Conservation (phyloP, 2,329 filamentous ascomycete genomes). For the Cladosporium sphaerospermum region DNA sequence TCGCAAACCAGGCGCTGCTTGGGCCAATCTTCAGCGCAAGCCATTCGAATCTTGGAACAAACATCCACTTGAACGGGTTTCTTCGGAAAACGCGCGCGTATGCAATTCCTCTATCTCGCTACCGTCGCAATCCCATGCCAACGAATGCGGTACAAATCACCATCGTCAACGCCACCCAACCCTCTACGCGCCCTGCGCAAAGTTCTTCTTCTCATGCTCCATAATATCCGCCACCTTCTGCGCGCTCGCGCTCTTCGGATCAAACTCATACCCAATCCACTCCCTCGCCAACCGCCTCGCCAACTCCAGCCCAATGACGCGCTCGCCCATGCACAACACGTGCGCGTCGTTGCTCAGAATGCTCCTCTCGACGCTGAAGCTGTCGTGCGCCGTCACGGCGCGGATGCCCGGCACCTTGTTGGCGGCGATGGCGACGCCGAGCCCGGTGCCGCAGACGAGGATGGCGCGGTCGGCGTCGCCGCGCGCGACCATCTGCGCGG, state of each 20-base stretch:
- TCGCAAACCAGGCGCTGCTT: too few relatives aligned
- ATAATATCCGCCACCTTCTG: slow-evolving; percentile 48
- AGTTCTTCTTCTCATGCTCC: slow-evolving; percentile 41
- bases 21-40: too few relatives aligned
- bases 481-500: slow-evolving; percentile 56
- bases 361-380: slow-evolving; percentile 73
- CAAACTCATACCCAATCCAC: slow-evolving; percentile 80
- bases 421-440: slow-evolving; percentile 81
- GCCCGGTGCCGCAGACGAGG: slow-evolving; percentile 77
- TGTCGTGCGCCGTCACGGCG: slow-evolving; percentile 85
- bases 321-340: slow-evolving; percentile 79
- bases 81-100: too few relatives aligned
- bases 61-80: too few relatives aligned
- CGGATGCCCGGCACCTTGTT: slow-evolving; percentile 81
- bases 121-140: too few relatives aligned
- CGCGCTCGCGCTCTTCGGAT: slow-evolving; percentile 57
- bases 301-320: slow-evolving; percentile 74
- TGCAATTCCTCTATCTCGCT: too few relatives aligned
- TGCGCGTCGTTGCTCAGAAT: slow-evolving; percentile 81
- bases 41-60: too few relatives aligned
- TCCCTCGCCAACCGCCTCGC: slow-evolving; percentile 70
- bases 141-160: too few relatives aligned
- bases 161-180: background rate
- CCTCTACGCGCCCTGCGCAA: slow-evolving; percentile 7
- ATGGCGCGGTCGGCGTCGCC: slow-evolving; percentile 70